Conservation (phyloP, 768 basidiomycete species). For the Termitomyces eurrhizus region DNA sequence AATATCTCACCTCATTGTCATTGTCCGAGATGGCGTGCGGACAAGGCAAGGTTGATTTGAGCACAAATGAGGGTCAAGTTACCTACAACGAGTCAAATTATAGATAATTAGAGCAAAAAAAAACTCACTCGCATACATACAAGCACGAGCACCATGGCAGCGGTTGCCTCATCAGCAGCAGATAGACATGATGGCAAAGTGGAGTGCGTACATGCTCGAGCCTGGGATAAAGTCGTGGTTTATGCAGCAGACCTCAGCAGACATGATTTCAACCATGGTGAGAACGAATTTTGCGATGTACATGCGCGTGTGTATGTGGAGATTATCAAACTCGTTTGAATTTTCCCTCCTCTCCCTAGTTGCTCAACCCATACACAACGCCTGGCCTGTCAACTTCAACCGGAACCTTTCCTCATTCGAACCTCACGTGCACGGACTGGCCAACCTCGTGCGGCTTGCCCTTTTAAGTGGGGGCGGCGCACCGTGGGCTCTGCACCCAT, state of each 20-base stretch:
- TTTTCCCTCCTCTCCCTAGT: slow-evolving; percentile 15
- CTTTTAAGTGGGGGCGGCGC: slow-evolving; percentile 19
- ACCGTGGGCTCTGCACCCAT: slow-evolving; percentile 19
- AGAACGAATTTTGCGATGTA: slow-evolving; percentile 23
- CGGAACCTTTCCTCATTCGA: no score
- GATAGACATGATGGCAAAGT: slow-evolving; percentile 24
- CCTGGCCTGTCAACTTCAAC: slow-evolving; percentile 45
- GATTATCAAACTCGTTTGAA: not conserved
- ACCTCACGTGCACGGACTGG: slow-evolving; percentile 33
- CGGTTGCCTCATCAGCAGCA: slow-evolving; percentile 23
- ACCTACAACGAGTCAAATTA: no score
- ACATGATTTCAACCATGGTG: slow-evolving; percentile 24
- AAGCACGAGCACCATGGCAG: no score
- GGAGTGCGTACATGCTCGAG: slow-evolving; percentile 22
- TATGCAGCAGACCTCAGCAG: slow-evolving; percentile 24
- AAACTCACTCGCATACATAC: slow-evolving; percentile 23
- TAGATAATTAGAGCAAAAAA: no score
- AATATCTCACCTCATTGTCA: no score
- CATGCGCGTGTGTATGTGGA: not conserved
- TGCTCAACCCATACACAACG: slow-evolving; percentile 27
- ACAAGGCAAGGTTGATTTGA: no score
- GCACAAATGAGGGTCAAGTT: no score
- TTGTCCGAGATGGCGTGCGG: no score
- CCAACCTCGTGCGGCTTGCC: slow-evolving; percentile 28
- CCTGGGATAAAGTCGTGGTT: slow-evolving; percentile 28